Evolutionary conservation across 192 early-diverging fungal genomes (phyloP).

Genomic region (Linderina pennispora): DNA sequence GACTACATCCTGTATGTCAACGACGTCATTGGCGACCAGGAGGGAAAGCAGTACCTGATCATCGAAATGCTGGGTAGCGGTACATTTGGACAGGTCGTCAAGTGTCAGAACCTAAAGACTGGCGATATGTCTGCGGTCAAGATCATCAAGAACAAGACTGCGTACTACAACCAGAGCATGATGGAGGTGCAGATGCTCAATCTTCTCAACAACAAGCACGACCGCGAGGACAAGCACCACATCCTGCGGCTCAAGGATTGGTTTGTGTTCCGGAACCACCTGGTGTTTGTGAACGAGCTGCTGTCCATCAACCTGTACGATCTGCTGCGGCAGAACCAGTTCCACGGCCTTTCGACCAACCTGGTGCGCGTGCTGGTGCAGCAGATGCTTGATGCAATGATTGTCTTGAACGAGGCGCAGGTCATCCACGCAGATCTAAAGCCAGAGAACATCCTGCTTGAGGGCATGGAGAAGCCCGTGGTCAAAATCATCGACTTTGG

Average conservation of each 20-base stretch:
- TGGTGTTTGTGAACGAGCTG: conserved; percentile 97
- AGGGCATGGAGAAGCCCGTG: conserved; percentile 80
- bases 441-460: conserved; percentile 92
- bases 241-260: conserved; percentile 84
- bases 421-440: conserved; percentile 99
- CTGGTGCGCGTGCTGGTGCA: conserved; percentile 88
- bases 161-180: conserved; percentile 97
- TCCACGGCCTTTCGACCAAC: conserved; percentile 89
- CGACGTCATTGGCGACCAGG: conserved; percentile 89
- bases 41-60: conserved; percentile 89
- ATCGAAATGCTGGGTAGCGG: conserved; percentile 91
- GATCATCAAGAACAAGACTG: conserved; percentile 97
- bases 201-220: conserved; percentile 85
- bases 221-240: conserved; percentile 81
- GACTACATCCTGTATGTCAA: conserved; percentile 98
- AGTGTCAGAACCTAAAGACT: conserved; percentile 90
- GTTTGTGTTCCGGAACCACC: conserved; percentile 89
- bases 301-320: conserved; percentile 97
- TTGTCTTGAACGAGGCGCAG: conserved; percentile 75
- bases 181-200: conserved; percentile 95
- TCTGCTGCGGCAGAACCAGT: conserved; percentile 96
- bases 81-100: conserved; percentile 98
- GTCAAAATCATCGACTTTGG: conserved; percentile 99
- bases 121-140: conserved; percentile 90
- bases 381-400: conserved; percentile 90